Conservation (phyloP, 1,139 yeast genomes). For the Arxiozyma telluris region DNA sequence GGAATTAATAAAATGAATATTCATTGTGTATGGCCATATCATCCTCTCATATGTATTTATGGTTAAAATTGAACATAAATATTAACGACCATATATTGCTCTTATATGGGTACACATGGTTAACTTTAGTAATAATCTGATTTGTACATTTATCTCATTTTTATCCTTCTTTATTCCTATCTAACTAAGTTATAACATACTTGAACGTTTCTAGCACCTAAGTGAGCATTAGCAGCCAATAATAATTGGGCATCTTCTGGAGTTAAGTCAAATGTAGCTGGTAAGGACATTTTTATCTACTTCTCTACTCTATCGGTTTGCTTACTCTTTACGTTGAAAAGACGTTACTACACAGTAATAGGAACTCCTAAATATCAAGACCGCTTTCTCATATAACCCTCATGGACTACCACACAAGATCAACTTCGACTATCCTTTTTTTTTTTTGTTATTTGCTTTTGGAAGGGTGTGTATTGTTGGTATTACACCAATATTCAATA, state of each 20-base stretch:
- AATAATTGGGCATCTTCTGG: conserved; percentile 99
- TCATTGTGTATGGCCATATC: not conserved
- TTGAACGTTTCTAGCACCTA: conserved; percentile 99
- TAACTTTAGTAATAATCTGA: not conserved
- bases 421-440: not conserved
- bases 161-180: not conserved
- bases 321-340: conserved; percentile 2
- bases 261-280: conserved; percentile 84
- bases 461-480: not conserved
- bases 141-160: not conserved
- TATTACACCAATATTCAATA: not conserved
- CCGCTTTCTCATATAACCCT: not conserved
- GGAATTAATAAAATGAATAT: not conserved
- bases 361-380: not conserved
- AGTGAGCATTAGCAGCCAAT: conserved; percentile 99
- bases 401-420: not conserved
- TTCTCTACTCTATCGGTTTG: conserved; percentile 5
- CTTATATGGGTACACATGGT: not conserved
- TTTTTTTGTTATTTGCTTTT: not conserved
- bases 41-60: too few relatives aligned
- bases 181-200: conserved; percentile 41
- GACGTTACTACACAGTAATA: not conserved
- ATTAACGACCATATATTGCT: too few relatives aligned
- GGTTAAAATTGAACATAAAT: too few relatives aligned
- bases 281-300: conserved; percentile 53